These are phyloP conservation scores for Polytolypa hystricis DNA, from an alignment of 2,329 filamentous ascomycete species.

Conservation along the genomic window DNA sequence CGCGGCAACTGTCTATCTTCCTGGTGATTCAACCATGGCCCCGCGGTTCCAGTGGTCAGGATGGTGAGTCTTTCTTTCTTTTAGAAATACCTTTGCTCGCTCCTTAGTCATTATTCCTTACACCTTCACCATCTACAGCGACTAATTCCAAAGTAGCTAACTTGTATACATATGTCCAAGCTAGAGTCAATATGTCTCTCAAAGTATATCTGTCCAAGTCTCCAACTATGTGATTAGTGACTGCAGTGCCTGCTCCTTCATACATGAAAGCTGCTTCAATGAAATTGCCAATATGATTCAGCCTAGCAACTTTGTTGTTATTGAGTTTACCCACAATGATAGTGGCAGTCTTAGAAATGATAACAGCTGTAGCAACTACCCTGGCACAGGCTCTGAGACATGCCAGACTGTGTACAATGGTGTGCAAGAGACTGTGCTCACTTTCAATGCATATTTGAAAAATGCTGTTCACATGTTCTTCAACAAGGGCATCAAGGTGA, in stretches of 20 bases:
- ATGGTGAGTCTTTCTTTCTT: background rate
- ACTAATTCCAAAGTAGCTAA: too few species aligned
- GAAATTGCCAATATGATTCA: conserved; percentile 43
- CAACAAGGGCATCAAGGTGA: conserved; percentile 48
- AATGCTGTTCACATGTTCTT: conserved; percentile 45
- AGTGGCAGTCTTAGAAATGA: conserved; percentile 49
- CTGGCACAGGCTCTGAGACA: conserved; percentile 42
- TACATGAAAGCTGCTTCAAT: conserved; percentile 53
- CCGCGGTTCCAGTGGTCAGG: conserved; percentile 7
- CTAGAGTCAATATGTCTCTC: conserved; percentile 53
- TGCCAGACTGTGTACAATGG: conserved; percentile 44
- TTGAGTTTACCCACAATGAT: conserved; percentile 65
- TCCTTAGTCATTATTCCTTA: conserved; percentile 12
- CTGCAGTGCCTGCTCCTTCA: conserved; percentile 55
- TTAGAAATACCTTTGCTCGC: background rate
- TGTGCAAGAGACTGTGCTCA: conserved; percentile 45
- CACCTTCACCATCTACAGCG: background rate
- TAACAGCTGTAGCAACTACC: conserved; percentile 52
- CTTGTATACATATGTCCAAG: conserved; percentile 36
- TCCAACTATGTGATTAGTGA: conserved; percentile 57
- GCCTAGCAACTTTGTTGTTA: conserved; percentile 54
- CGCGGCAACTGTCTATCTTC: conserved; percentile 10
- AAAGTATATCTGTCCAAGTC: conserved; percentile 38
- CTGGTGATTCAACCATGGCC: conserved; percentile 29
- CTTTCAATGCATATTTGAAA: conserved; percentile 49